Base-by-base conservation (phyloP, 768 basidiomycete genomes). In the Tricholoma flavovirens region DNA sequence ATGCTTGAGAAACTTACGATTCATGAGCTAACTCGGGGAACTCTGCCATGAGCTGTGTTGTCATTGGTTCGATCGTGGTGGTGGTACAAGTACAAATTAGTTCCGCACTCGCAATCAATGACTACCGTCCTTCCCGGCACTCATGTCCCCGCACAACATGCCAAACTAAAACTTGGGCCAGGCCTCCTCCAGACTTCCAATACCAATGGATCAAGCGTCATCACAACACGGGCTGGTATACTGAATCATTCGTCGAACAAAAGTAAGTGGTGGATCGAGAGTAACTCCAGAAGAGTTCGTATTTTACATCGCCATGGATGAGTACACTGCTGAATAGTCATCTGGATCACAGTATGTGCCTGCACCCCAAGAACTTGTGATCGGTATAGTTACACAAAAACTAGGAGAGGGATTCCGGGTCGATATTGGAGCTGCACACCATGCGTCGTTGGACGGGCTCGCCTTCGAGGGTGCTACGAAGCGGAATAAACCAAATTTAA, bases 381-480 rank as follows among this genome's bases (percentile, higher is more conserved):
- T 98, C 21, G 96, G 95, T 2, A 78, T 88, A 35, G 77, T 99
- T 51, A 77, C 80, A 5, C 90, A 86, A 57, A 85, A 88, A 62
- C 78, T 86, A 54, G 93, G 92, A 35, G 96, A 98, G 65, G 88
- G 87, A 5, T 99, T 85, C 77, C 83, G 94, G 45, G 93, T 98
- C 21, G 96, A 98, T 69, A 92, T 99, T 58, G 95, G 95, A 2
- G 78, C 86, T 24, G 88, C 94, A 5, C 93, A 97, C 65, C 76
- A 79, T 49, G 96, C 96, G 0, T 80, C 83, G 5, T 71, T 99
- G 43, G 95, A 98, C 63, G 90, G 83, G 0, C 79, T 98, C 29
- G 94, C 97, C 2, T 99, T 99, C 67, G 96, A 98, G 68, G 90
- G 93, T 3, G 97, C 94, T 9, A 92, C 93, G 21, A 98, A 96